A percentile compares a stretch with the other conserved stretches of the same genome.
phyloP scores from a whole-genome alignment of 78 protist species.

The Dictyostelium discoideum region DNA sequence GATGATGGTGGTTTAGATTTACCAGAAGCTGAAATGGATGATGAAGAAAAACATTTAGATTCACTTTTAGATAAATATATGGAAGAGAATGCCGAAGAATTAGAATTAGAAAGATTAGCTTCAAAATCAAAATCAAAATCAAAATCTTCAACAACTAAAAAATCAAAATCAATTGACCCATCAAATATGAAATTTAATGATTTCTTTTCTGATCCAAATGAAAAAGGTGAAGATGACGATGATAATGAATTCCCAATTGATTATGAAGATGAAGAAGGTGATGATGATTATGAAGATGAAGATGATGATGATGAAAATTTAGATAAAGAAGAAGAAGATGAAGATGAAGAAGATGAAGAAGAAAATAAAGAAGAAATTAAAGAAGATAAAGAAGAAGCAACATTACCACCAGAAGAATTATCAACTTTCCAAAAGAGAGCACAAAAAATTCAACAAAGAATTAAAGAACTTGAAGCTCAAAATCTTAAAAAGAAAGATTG shows the following conservation, averaged over 20 bases:
- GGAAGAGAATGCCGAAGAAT: conserved; percentile 19
- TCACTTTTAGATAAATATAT: conserved; percentile 38
- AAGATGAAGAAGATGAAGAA: not conserved
- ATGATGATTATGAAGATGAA: not conserved
- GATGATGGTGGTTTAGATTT: conserved; percentile 71
- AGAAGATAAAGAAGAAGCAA: conserved; percentile 30
- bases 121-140: conserved; percentile 1
- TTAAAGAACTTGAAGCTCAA: conserved; percentile 32
- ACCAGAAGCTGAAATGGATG: conserved; percentile 65
- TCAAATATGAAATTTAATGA: conserved; percentile 54
- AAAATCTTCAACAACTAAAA: not conserved
- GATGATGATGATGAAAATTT: not conserved
- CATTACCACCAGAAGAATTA: conserved; percentile 45
- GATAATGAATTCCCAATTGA: conserved; percentile 49
- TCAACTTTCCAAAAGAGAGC: conserved; percentile 64
- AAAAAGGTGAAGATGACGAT: not conserved
- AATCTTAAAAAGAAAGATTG: conserved; percentile 67
- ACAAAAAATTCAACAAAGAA: conserved; percentile 49
- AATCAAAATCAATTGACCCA: conserved; percentile 16
- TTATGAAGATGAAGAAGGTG: conserved; percentile 40
- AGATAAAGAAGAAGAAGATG: conserved; percentile 6
- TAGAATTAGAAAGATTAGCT: not conserved
- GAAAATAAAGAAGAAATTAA: not conserved
- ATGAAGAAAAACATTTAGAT: conserved; percentile 20
- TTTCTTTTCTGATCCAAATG: conserved; percentile 44